Conservation (phyloP, 2,329 filamentous ascomycete species). For the Endoconidiophora laricicola region DNA sequence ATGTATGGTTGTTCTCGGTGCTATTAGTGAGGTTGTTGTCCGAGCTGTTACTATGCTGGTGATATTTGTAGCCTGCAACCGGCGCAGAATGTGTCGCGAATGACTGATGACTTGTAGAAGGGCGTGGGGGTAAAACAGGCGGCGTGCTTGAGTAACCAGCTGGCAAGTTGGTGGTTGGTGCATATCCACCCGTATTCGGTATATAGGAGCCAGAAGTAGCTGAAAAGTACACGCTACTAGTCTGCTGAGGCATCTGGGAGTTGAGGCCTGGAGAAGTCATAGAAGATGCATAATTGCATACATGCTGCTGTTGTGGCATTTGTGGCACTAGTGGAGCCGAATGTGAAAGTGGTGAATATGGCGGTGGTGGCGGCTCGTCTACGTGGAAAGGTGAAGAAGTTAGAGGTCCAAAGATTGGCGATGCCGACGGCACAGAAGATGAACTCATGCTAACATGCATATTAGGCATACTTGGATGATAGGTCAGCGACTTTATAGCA, state of each 20-base stretch:
- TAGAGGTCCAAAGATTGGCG: no score
- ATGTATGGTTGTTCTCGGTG: not conserved
- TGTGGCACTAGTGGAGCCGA: no score
- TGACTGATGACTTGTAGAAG: slow-evolving; percentile 1
- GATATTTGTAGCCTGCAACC: no score
- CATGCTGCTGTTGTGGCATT: no score
- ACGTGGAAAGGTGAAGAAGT: not conserved
- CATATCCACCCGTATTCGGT: not conserved
- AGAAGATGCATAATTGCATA: no score
- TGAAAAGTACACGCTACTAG: not conserved
- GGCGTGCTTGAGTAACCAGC: not conserved
- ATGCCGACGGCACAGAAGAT: not conserved
- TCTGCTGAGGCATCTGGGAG: not conserved
- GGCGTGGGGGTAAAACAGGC: slow-evolving; percentile 3
- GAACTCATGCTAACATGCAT: slow-evolving; percentile 4
- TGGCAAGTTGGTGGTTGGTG: not conserved
- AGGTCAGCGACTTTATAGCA: not conserved
- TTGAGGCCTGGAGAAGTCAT: not conserved
- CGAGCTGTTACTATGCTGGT: no score
- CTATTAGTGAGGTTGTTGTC: no score
- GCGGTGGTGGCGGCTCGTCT: not conserved
- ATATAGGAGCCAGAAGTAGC: no score
- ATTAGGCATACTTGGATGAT: slow-evolving; percentile 9
- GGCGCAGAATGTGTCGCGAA: not conserved
- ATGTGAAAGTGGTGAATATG: not conserved